phyloP scores from a whole-genome alignment of 2,329 filamentous ascomycete genomes.

The Cercospora janseana region DNA sequence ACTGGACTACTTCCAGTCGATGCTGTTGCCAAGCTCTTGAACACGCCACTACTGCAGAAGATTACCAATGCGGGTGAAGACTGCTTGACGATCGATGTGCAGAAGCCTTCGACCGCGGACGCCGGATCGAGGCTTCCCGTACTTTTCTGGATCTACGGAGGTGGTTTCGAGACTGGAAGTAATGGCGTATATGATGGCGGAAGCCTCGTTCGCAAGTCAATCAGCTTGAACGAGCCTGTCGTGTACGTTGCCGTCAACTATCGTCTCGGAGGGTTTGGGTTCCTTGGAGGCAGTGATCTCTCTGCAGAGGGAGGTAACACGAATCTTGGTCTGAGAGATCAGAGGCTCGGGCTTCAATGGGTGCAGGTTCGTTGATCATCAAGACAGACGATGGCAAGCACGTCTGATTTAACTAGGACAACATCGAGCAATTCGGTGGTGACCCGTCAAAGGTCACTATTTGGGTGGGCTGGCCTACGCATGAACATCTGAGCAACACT shows the following conservation, averaged over 20 bases:
- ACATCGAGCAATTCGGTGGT: slow-evolving; percentile 61
- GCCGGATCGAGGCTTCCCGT: slow-evolving; percentile 45
- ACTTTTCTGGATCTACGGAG: slow-evolving; percentile 51
- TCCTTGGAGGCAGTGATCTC: slow-evolving; percentile 35
- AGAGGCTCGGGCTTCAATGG: slow-evolving; percentile 35
- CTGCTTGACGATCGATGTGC: slow-evolving; percentile 41
- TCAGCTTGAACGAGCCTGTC: slow-evolving; percentile 59
- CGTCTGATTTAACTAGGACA: slow-evolving; percentile 39
- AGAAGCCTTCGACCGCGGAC: slow-evolving; percentile 42
- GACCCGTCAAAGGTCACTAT: slow-evolving; percentile 66
- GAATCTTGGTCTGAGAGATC: slow-evolving; percentile 38
- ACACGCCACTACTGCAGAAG: slow-evolving; percentile 42
- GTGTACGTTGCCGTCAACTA: slow-evolving; percentile 78
- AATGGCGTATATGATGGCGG: slow-evolving; percentile 44
- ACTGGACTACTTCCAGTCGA: slow-evolving; percentile 36
- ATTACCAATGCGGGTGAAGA: slow-evolving; percentile 43
- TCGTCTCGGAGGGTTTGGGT: slow-evolving; percentile 39
- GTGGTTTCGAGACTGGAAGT: slow-evolving; percentile 44
- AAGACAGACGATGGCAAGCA: background rate
- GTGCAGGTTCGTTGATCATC: slow-evolving; percentile 26
- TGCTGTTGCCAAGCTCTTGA: slow-evolving; percentile 41
- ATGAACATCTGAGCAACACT: background rate
- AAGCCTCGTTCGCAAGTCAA: slow-evolving; percentile 43
- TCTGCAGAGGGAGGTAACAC: slow-evolving; percentile 36
- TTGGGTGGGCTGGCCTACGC: slow-evolving; percentile 52